These are phyloP conservation scores for Alternaria incomplexa DNA, from an alignment of 2,329 filamentous ascomycete genomes.

Conservation along the genomic window DNA sequence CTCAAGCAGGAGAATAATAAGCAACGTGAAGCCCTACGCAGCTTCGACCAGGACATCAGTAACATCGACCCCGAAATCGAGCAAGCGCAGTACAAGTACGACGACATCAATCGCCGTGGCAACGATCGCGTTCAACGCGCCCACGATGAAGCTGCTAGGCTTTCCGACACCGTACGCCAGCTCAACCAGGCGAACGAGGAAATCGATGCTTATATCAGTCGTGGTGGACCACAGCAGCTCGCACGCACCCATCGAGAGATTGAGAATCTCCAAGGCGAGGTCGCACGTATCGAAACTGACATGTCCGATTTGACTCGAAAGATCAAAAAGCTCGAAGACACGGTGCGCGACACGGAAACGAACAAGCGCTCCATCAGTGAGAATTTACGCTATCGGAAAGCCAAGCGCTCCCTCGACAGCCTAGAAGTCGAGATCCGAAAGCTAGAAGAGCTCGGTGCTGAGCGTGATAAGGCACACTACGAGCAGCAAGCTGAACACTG, in stretches of 20 bases:
- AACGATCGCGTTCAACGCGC: conserved; percentile 75
- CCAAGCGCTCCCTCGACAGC: conserved; percentile 69
- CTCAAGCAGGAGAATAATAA: conserved; percentile 71
- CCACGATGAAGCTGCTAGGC: conserved; percentile 71
- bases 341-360: conserved; percentile 78
- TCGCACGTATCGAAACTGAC: conserved; percentile 70
- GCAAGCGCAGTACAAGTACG: conserved; percentile 75
- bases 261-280: conserved; percentile 68
- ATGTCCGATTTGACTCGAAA: conserved; percentile 70
- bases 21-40: conserved; percentile 72
- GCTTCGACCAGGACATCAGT: conserved; percentile 75
- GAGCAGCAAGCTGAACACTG: conserved; percentile 70
- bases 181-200: conserved; percentile 76
- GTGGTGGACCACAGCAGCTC: conserved; percentile 75
- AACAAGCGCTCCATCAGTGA: conserved; percentile 87
- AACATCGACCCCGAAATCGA: conserved; percentile 76
- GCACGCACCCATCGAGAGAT: conserved; percentile 73
- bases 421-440: conserved; percentile 74
- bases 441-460: conserved; percentile 79
- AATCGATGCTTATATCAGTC: conserved; percentile 79
- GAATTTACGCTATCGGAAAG: conserved; percentile 85
- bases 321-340: conserved; percentile 78
- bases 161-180: conserved; percentile 77
- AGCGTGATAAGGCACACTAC: conserved; percentile 80
- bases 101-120: conserved; percentile 76